Evolutionary conservation across 805 yeast genomes (phyloP).

Genomic region (Candida sphagnicola): DNA sequence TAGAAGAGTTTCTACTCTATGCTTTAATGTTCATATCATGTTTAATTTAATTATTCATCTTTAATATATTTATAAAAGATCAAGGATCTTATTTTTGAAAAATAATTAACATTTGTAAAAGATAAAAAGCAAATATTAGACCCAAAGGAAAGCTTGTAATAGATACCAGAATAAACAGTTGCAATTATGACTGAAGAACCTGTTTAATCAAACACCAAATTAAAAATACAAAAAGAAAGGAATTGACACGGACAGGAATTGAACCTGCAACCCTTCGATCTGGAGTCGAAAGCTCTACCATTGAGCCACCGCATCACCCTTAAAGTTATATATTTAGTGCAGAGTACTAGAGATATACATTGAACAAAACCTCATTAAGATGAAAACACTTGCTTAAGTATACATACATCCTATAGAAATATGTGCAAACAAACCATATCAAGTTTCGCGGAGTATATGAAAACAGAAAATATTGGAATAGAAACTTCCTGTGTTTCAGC

Average conservation of each 20-base stretch:
- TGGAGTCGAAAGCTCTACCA: constrained; percentile 44
- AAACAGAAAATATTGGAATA: no score
- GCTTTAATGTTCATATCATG: constrained; percentile 1
- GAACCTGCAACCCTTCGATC: constrained; percentile 85
- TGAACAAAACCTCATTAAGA: no score
- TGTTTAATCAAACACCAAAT: no score
- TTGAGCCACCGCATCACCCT: constrained; percentile 34
- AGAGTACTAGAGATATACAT: no score
- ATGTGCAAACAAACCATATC: no score
- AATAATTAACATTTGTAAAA: background rate
- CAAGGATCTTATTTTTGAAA: background rate
- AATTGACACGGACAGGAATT: constrained; percentile 69
- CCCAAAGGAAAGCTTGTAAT: no score
- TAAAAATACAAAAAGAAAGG: constrained; percentile 5
- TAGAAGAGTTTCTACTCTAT: constrained; percentile 1
- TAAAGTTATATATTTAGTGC: background rate
- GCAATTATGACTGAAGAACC: no score
- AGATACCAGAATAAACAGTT: no score
- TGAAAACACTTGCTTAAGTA: no score
- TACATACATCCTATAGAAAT: no score
- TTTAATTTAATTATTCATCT: background rate
- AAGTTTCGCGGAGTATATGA: no score
- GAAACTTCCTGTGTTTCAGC: no score
- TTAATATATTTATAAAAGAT: background rate
- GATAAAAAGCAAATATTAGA: background rate